Conservation (phyloP, 2,329 filamentous ascomycete genomes). For the Beauveria sp. region DNA sequence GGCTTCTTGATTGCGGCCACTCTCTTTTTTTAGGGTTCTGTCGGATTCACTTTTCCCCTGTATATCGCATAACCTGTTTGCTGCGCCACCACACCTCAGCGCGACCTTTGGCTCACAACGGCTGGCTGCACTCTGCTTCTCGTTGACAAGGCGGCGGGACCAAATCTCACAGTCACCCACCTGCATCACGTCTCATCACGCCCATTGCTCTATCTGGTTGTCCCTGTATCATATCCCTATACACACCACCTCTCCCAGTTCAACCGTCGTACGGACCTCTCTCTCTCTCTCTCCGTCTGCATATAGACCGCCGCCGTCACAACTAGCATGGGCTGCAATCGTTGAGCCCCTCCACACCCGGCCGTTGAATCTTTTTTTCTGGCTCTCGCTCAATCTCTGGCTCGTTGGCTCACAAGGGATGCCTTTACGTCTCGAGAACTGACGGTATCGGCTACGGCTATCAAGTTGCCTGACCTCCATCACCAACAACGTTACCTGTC, state of each 20-base stretch:
- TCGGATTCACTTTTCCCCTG: not conserved
- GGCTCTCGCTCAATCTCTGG: not conserved
- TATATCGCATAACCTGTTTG: not conserved
- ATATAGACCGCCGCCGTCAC: not conserved
- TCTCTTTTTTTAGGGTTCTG: not conserved
- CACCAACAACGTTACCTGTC: not conserved
- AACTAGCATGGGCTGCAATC: slow-evolving; percentile 6
- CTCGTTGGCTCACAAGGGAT: slow-evolving; percentile 1
- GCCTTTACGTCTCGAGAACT: slow-evolving; percentile 5
- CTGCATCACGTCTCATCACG: not conserved
- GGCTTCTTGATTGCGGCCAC: not conserved
- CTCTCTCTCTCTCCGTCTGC: not conserved
- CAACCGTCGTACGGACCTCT: not conserved
- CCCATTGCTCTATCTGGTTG: not conserved
- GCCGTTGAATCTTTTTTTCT: not conserved
- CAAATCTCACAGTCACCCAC: not conserved
- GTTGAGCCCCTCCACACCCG: not conserved
- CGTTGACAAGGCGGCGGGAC: not conserved
- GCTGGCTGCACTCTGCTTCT: not conserved
- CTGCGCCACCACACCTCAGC: not conserved
- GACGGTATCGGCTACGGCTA: slow-evolving; percentile 7
- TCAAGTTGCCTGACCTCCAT: not conserved
- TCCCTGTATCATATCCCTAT: not conserved
- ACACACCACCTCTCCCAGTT: not conserved
- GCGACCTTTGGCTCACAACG: not conserved